Evolutionary conservation across 1,139 yeast genomes (phyloP).

Genomic region (Debaryomyces fabryi): DNA sequence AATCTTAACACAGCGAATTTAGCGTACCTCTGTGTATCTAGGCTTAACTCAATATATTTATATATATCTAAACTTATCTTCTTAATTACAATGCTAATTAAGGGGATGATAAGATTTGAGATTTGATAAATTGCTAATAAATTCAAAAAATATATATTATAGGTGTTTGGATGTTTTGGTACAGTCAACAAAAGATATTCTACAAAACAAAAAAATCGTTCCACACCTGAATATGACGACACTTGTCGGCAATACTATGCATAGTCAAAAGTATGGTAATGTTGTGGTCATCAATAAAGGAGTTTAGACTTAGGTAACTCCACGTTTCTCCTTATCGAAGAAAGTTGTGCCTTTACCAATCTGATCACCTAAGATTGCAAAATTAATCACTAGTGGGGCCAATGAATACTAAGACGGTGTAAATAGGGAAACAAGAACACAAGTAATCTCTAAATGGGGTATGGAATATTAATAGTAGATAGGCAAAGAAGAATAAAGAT

Average conservation of each 20-base stretch:
- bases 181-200: neutral
- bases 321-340: constrained; percentile 5
- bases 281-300: neutral
- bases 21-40: neutral
- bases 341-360: neutral
- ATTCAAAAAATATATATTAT: neutral
- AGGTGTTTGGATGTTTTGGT: constrained; percentile 2
- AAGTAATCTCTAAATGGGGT: neutral
- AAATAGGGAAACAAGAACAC: neutral
- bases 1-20: neutral
- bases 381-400: neutral
- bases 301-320: neutral
- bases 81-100: neutral
- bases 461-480: neutral
- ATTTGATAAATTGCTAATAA: constrained; percentile 7
- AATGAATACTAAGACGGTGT: neutral
- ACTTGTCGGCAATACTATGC: neutral
- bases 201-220: neutral
- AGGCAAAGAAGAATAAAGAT: neutral
- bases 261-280: neutral
- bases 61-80: neutral
- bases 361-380: neutral
- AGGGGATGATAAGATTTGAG: constrained; percentile 9
- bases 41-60: neutral
- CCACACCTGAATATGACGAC: neutral